Evolutionary conservation across 495 filamentous ascomycete species (phyloP), one percentile per base, ranked within the genome.

Genomic region (Lasiosphaeris hirsuta): DNA sequence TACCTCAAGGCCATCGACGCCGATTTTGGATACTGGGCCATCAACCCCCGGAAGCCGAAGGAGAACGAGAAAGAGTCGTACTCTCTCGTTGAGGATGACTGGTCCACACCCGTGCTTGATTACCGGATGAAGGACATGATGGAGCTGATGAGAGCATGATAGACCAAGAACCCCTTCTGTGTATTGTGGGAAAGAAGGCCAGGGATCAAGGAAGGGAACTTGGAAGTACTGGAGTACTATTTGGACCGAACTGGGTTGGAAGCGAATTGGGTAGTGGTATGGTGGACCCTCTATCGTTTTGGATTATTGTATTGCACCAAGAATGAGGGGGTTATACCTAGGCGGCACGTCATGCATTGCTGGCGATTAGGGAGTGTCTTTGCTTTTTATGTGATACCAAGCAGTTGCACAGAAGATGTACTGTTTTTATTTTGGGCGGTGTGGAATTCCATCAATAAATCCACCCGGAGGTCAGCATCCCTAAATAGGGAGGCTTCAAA

Each of bases 11-110:
- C 63, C 0, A 68, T 81, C 42, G 81, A 85, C 61, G 80, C 77
- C 19, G 81, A 83, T 59, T 84, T 83, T 69, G 82, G 80, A 18
- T 86, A 85, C 67, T 86, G 84, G 84, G 82, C 82, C 33, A 67
- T 86, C 58, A 85, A 86, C 68, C 79, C 83, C 46, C 75, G 78
- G 30, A 82, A 84, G 59, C 77, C 79, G n/a, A 74, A 74, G 50
- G 69, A 77, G 14, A 71, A 80, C 60, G 77, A 69, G 46, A 72
- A 58, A 19, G 82, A 85, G 67, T 70, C 73, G 10, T 85, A 86
- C 65, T 75, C 75, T 5, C 68, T 86, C 40, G 68, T 85, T 10
- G 69, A 76, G 38, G 80, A 84, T 63, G 80, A 79, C 58, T 86
- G 81, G 82, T 46, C 78, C 54, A 83, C 80, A 40, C 71, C 77